phyloP scores from a whole-genome alignment of 495 filamentous ascomycete genomes.

The Annulohypoxylon stygium region DNA sequence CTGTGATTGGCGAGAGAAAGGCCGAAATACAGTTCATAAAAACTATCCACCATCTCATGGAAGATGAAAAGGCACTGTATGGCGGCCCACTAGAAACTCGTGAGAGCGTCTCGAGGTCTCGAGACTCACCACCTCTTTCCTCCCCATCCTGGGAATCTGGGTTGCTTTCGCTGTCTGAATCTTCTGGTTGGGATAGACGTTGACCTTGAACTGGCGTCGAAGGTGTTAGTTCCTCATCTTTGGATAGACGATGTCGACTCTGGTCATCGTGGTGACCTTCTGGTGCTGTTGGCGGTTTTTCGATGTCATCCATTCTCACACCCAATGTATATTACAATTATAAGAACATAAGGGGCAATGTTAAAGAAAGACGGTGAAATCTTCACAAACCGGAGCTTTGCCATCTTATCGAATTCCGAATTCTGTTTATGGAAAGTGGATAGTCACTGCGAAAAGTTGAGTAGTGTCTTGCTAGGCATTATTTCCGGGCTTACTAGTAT shows the following conservation, averaged over 20 bases:
- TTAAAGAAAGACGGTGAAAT: slow-evolving; percentile 17
- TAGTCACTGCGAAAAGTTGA: slow-evolving; percentile 6
- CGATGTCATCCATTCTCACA: slow-evolving; percentile 34
- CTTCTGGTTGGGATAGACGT: slow-evolving; percentile 7
- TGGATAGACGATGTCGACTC: slow-evolving; percentile 6
- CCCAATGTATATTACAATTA: slow-evolving; percentile 17
- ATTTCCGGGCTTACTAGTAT: slow-evolving; percentile 27
- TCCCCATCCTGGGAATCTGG: slow-evolving; percentile 15
- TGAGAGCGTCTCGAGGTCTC: slow-evolving; percentile 47
- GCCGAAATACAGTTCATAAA: slow-evolving; percentile 73
- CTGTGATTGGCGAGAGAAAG: slow-evolving; percentile 80
- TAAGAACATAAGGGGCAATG: background rate
- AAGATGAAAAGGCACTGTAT: slow-evolving; percentile 69
- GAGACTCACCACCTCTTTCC: slow-evolving; percentile 31
- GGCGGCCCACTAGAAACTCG: slow-evolving; percentile 57
- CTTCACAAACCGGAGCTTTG: background rate
- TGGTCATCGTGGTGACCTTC: slow-evolving; percentile 17
- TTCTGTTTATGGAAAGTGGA: slow-evolving; percentile 35
- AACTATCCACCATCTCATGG: slow-evolving; percentile 72
- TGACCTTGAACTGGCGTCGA: slow-evolving; percentile 14
- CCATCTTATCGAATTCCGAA: slow-evolving; percentile 16
- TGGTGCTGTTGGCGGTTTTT: slow-evolving; percentile 24
- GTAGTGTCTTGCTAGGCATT: slow-evolving; percentile 4
- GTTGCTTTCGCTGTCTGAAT: slow-evolving; percentile 24
- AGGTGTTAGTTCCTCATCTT: slow-evolving; percentile 32